Percentiles rank a stretch among this genome's conserved stretches.
Conservation (phyloP, 1,139 yeast species). For the Protomyces pachydermus region DNA sequence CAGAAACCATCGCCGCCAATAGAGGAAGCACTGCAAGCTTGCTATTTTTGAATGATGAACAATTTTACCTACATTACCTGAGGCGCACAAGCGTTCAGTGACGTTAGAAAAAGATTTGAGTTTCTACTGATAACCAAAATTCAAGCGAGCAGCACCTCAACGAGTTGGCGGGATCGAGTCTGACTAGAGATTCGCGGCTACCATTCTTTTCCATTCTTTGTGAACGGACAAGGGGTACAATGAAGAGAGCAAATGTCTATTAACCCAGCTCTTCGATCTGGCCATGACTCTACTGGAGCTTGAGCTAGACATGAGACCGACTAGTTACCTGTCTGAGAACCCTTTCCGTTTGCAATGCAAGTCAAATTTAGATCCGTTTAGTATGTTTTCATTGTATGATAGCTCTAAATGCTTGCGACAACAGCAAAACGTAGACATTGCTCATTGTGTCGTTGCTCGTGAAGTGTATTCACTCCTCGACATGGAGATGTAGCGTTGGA, state of each 20-base stretch:
- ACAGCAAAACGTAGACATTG: too few relatives aligned
- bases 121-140: not conserved
- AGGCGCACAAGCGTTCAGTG: not conserved
- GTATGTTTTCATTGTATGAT: too few relatives aligned
- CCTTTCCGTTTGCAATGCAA: not conserved
- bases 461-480: constrained; percentile 4
- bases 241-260: constrained; percentile 1
- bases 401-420: too few relatives aligned
- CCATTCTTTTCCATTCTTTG: too few relatives aligned
- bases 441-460: not conserved
- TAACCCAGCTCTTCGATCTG: constrained; percentile 2
- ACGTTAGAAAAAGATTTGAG: constrained; percentile 1
- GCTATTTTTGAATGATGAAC: not conserved
- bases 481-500: constrained; percentile 16
- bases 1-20: too few relatives aligned
- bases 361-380: too few relatives aligned
- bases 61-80: not conserved
- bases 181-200: too few relatives aligned
- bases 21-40: too few relatives aligned
- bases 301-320: not conserved
- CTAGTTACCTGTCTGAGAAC: not conserved
- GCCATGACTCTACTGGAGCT: not conserved
- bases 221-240: not conserved
- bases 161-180: too few relatives aligned
- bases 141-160: not conserved